These are phyloP conservation scores for Ustilago xerochloae DNA, from an alignment of 1,284 basidiomycete species.

Conservation along the genomic window DNA sequence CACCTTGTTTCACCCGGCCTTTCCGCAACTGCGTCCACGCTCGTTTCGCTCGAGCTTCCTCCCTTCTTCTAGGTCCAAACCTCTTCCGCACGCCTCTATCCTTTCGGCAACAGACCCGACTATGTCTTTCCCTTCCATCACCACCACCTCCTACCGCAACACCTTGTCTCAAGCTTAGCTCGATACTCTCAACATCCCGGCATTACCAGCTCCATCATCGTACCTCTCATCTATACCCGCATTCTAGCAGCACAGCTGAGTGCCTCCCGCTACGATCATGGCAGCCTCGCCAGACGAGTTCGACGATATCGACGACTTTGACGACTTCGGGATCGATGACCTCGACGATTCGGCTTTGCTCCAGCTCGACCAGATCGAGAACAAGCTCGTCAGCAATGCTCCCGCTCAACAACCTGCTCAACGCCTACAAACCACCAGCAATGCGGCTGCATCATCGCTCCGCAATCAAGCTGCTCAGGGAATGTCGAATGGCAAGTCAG, in stretches of 20 bases:
- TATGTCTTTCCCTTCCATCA: constrained; percentile 6
- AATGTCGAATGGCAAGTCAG: background rate
- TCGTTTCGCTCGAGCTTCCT: background rate
- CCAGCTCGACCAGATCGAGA: constrained; percentile 40
- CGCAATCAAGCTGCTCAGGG: constrained; percentile 14
- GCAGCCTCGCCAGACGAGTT: constrained; percentile 28
- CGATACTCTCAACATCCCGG: background rate
- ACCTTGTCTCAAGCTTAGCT: background rate
- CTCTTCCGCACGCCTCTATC: constrained; percentile 3
- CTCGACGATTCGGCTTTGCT: constrained; percentile 30
- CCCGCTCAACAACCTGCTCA: background rate
- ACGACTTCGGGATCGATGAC: constrained; percentile 44
- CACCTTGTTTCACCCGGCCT: background rate
- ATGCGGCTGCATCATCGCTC: background rate
- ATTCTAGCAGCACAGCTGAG: background rate
- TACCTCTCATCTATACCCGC: background rate
- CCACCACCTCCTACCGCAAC: background rate
- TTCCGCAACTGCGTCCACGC: background rate
- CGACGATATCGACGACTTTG: constrained; percentile 50
- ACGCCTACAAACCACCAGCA: background rate
- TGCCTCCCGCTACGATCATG: constrained; percentile 9
- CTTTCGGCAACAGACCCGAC: background rate
- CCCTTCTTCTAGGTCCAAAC: background rate
- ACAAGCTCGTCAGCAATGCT: constrained; percentile 25
- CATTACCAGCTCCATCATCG: background rate